Base-by-base conservation (phyloP, 2,329 filamentous ascomycete species). In the Fusarium pseudoanthophilum region DNA sequence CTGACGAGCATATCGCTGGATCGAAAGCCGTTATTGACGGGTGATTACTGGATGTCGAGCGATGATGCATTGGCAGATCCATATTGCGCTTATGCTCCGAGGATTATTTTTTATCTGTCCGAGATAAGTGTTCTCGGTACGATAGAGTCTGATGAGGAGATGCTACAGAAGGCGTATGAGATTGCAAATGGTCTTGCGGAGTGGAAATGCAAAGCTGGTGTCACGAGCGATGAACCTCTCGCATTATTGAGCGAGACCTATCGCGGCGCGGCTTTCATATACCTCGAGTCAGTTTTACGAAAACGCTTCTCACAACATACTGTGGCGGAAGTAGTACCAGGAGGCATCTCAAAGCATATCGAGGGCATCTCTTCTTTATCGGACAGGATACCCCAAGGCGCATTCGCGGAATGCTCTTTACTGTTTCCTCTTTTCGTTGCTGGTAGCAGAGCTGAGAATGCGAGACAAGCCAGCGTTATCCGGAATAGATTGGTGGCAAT, bases 91-190 rank as follows among this genome's bases (percentile, higher is more conserved):
- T 49, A 49, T n/a, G 46, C 46, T 0, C 21, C 46, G 3, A 5
- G 46, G 5, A 49, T 49, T 4, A 49, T 49, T 5, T 49, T 49
- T 11, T 32, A 49, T 1, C 0, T 49, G 1, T 32, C 46, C 0
- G 46, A 49, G 21, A 49, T 49, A 13, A 49, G 46, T 18, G 21
- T n/a, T 4, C 15, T 49, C 0, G 10, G 28, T 3, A 21, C 46
- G 5, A 15, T 30, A 0, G 18, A 30, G 4, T 15, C 28, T 0
- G 11, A 32, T 1, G 28, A 32, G 0, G 9, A 16, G 3, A 18
- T 32, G 21, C 15, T 49, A 11, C 10, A 32, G 2, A 32, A 24
- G 11, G 46, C 46, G 4, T 49, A 13, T 11, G 20, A 13, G 1
- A 49, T 49, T 3, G 28, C 28, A 0, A 30, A 24, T 16, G 21